These are phyloP conservation scores for Pulveroboletus ravenelii DNA, from an alignment of 768 basidiomycete species.

Conservation along the genomic window DNA sequence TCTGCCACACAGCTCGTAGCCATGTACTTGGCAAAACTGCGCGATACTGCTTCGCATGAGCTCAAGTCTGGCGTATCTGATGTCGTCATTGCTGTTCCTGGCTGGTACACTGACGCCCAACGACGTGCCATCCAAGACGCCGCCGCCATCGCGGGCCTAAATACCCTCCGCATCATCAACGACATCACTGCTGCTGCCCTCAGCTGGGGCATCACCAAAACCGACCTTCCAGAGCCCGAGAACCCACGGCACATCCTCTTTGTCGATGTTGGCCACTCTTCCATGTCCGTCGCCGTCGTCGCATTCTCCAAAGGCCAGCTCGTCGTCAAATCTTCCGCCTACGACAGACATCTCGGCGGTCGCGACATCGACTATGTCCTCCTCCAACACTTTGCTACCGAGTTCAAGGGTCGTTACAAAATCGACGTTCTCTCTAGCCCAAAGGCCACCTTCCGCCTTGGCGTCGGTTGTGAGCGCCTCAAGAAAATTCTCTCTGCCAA, in stretches of 20 bases:
- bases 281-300: conserved; percentile 80
- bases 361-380: conserved; percentile 94
- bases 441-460: conserved; percentile 90
- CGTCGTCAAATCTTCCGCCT: conserved; percentile 80
- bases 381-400: conserved; percentile 79
- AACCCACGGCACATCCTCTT: conserved; percentile 85
- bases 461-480: conserved; percentile 84
- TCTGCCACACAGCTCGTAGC: conserved; percentile 89
- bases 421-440: conserved; percentile 90
- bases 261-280: conserved; percentile 93
- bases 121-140: conserved; percentile 88
- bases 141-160: conserved; percentile 83
- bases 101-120: conserved; percentile 95
- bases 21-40: conserved; percentile 85
- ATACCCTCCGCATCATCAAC: conserved; percentile 92
- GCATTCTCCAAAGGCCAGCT: conserved; percentile 95
- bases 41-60: conserved; percentile 80
- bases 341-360: conserved; percentile 91
- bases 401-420: conserved; percentile 97
- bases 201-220: conserved; percentile 98
- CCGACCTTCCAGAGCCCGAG: conserved; percentile 86
- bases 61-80: conserved; percentile 85
- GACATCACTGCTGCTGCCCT: conserved; percentile 95
- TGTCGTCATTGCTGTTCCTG: conserved; percentile 93
- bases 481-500: conserved; percentile 98